Percentiles rank a stretch among this genome's conserved stretches.
Evolutionary conservation across 2,329 filamentous ascomycete species (phyloP).

Genomic region (Fusarium pseudograminearum): DNA sequence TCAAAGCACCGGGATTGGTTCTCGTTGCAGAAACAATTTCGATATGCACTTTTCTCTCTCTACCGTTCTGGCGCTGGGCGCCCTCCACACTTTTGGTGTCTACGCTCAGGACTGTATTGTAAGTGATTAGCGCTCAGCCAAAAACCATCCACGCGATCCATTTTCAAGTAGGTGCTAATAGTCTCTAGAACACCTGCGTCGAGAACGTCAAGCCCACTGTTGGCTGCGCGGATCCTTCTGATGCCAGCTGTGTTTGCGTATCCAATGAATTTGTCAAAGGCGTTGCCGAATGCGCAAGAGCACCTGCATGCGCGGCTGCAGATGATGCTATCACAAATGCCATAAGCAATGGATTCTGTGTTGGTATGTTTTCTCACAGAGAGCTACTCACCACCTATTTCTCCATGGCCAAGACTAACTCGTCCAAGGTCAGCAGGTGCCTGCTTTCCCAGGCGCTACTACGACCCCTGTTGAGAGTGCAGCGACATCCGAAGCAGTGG

Average conservation of each 20-base stretch:
- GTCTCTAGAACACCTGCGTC: constrained; percentile 31
- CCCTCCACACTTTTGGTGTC: constrained; percentile 44
- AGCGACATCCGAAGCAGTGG: constrained; percentile 14
- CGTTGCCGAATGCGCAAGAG: constrained; percentile 57
- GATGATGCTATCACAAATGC: constrained; percentile 36
- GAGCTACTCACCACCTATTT: not conserved
- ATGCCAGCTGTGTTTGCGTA: constrained; percentile 57
- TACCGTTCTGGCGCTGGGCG: constrained; percentile 48
- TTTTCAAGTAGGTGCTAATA: constrained; percentile 21
- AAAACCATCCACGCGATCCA: not conserved
- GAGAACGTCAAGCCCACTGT: constrained; percentile 24
- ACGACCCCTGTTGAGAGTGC: constrained; percentile 17
- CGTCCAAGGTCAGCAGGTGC: constrained; percentile 26
- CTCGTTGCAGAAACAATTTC: constrained; percentile 11
- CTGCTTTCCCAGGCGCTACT: constrained; percentile 20
- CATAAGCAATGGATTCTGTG: constrained; percentile 42
- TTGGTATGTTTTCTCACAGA: constrained; percentile 31
- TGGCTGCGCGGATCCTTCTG: constrained; percentile 47
- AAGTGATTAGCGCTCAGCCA: constrained; percentile 35
- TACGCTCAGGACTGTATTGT: constrained; percentile 50
- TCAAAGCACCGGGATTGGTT: constrained; percentile 6
- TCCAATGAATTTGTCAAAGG: constrained; percentile 52
- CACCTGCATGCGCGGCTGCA: constrained; percentile 41
- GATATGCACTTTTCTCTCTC: constrained; percentile 49
- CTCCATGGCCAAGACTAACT: constrained; percentile 13